These are phyloP conservation scores for Yamadazyma atmosphaerica DNA, from an alignment of 1,139 yeast species.

Conservation along the genomic window DNA sequence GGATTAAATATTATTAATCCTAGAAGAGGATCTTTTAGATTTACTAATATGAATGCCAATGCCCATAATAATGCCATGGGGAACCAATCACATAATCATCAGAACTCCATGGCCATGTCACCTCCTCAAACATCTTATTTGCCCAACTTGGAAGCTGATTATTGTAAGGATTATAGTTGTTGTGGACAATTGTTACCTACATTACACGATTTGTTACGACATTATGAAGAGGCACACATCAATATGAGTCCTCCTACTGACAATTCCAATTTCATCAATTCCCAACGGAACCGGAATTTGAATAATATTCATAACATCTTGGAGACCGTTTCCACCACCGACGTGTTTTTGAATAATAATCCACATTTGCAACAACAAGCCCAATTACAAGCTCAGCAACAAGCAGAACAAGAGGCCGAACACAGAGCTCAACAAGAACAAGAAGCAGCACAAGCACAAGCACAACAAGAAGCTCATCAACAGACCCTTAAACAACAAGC, in stretches of 20 bases:
- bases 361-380: conserved; percentile 18
- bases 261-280: conserved; percentile 32
- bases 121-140: conserved; percentile 79
- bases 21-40: conserved; percentile 44
- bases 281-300: conserved; percentile 36
- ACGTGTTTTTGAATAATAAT: conserved; percentile 64
- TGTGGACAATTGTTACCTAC: conserved; percentile 93
- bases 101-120: conserved; percentile 44
- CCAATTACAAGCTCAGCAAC: conserved; percentile 15
- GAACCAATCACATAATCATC: conserved; percentile 14
- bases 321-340: conserved; percentile 86
- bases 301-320: conserved; percentile 50
- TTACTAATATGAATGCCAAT: conserved; percentile 10
- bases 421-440: conserved; percentile 5
- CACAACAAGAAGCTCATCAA: conserved; percentile 9
- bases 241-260: conserved; percentile 66
- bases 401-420: conserved; percentile 12
- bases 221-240: conserved; percentile 95
- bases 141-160: conserved; percentile 92
- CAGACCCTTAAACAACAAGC: conserved; percentile 10
- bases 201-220: conserved; percentile 87
- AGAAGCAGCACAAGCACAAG: conserved; percentile 6
- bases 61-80: conserved; percentile 11
- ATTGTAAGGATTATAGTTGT: conserved; percentile 94
- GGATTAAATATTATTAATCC: conserved; percentile 39